Evolutionary conservation across 805 yeast genomes (phyloP).

Genomic region (Ogataea allantospora): DNA sequence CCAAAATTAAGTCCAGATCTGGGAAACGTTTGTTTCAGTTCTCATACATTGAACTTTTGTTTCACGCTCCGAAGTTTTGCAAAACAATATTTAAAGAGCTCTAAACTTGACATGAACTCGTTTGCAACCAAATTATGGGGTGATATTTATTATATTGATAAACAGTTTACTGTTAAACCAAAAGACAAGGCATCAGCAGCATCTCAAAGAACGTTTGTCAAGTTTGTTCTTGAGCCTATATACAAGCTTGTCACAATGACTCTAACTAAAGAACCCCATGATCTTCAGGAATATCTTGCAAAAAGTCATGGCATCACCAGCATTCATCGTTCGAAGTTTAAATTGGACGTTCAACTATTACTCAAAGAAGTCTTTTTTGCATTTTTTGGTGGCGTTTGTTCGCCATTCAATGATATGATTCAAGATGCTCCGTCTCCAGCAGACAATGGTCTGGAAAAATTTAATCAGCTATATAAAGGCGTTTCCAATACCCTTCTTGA

Average conservation of each 20-base stretch:
- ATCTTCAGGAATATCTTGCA: constrained; percentile 45
- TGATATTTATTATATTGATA: constrained; percentile 51
- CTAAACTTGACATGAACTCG: constrained; percentile 31
- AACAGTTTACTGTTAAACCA: constrained; percentile 43
- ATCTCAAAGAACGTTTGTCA: constrained; percentile 48
- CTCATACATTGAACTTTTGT: constrained; percentile 57
- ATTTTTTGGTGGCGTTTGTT: constrained; percentile 49
- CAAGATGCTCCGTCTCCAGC: constrained; percentile 39
- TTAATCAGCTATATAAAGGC: constrained; percentile 30
- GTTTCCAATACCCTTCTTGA: constrained; percentile 15
- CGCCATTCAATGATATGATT: constrained; percentile 55
- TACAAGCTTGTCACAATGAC: constrained; percentile 70
- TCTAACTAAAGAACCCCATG: constrained; percentile 48
- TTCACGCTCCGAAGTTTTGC: constrained; percentile 73
- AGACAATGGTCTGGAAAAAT: constrained; percentile 29
- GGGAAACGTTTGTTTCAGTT: constrained; percentile 73
- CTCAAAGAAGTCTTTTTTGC: constrained; percentile 51
- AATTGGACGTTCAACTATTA: constrained; percentile 58
- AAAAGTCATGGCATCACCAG: constrained; percentile 44
- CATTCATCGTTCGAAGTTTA: constrained; percentile 40
- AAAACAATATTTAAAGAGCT: constrained; percentile 38
- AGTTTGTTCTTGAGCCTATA: constrained; percentile 72
- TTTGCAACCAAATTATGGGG: constrained; percentile 77
- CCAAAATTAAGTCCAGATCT: constrained; percentile 53
- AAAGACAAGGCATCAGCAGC: constrained; percentile 24